Evolutionary conservation across 805 yeast genomes (phyloP), one percentile per base, ranked within the genome.

Genomic region (Maudiozyma serrabonitensis): DNA sequence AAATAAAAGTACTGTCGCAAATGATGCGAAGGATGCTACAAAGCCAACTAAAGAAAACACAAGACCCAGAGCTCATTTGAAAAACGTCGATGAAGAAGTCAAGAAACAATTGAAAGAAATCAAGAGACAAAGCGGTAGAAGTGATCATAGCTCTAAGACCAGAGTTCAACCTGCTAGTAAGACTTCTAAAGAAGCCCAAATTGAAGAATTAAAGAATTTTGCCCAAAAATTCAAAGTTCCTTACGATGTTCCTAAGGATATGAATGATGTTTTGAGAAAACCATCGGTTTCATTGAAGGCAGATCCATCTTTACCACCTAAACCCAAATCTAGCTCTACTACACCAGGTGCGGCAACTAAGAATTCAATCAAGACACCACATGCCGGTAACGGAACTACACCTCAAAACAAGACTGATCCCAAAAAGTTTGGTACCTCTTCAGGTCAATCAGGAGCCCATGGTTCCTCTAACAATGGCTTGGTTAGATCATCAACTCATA

Each of bases 201-300:
- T 84, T 54, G 81, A 81, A 54, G 78, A 86, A 11, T 71, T 87
- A 49, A 80, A 79, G 54, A 87, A 85, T 60, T 89, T 90, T 62
- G 79, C 95, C 39, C 87, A 86, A 45, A 84, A 79, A 56, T 86
- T 87, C 67, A 87, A 87, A 66, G 78, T 89, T 31, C 84, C 84
- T 2, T 78, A 78, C 35, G 70, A 70, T 45, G 67, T 72, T 54
- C 91, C 95, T 21, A 65, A 58, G 26, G 69, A 64, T 44, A 60
- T 64, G 59, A 59, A 57, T 44, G 56, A 56, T 34, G 55, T 58
- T 19, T 34, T 64, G 85, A 44, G 43, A 45, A 49, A 46, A 15
- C 28, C 34, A 11, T 25, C 46, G 26, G 39, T 57, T 2, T 48
- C 55, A 43, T 50, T 59, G 47, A 53, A 61, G 43, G 50, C 57